A percentile compares a stretch with the other conserved stretches of the same genome.
Conservation (phyloP, 225 moss, liverwort and hornwort genomes). For the Polytrichum formosum region DNA sequence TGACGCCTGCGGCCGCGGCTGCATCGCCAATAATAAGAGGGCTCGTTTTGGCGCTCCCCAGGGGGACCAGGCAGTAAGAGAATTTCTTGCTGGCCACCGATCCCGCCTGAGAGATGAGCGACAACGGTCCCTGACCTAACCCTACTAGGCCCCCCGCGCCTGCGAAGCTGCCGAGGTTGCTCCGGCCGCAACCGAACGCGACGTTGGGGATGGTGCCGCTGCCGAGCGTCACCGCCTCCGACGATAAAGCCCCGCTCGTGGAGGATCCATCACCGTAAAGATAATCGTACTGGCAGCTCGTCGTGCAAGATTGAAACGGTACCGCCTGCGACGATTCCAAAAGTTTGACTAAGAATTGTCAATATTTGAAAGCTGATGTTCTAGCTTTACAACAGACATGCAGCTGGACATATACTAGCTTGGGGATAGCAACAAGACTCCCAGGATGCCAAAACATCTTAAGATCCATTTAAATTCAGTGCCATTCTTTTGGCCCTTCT, state of each 20-base stretch:
- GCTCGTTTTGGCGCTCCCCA: constrained; percentile 32
- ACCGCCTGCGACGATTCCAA: constrained; percentile 22
- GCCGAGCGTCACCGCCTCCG: constrained; percentile 39
- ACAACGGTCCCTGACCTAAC: constrained; percentile 29
- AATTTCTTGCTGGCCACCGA: constrained; percentile 28
- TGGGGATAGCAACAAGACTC: too few species aligned
- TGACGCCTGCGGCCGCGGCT: constrained; percentile 16
- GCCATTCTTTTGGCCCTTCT: too few species aligned
- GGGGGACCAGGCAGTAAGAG: constrained; percentile 47
- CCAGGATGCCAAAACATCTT: too few species aligned
- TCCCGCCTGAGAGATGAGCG: constrained; percentile 32
- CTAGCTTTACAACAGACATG: too few species aligned
- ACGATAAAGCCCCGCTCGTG: constrained; percentile 49
- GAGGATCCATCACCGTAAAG: constrained; percentile 60
- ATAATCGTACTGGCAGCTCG: constrained; percentile 53
- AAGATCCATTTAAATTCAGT: too few species aligned
- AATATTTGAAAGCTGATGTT: too few species aligned
- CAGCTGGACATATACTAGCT: too few species aligned
- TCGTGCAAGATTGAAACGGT: constrained; percentile 29
- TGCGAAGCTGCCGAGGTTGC: constrained; percentile 33
- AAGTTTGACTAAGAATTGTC: too few species aligned
- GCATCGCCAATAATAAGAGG: constrained; percentile 37
- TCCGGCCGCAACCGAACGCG: constrained; percentile 42
- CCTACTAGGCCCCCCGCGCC: constrained; percentile 36
- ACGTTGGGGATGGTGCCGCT: constrained; percentile 25